Conservation (phyloP, 805 yeast genomes). For the Barnettozyma pratensis region DNA sequence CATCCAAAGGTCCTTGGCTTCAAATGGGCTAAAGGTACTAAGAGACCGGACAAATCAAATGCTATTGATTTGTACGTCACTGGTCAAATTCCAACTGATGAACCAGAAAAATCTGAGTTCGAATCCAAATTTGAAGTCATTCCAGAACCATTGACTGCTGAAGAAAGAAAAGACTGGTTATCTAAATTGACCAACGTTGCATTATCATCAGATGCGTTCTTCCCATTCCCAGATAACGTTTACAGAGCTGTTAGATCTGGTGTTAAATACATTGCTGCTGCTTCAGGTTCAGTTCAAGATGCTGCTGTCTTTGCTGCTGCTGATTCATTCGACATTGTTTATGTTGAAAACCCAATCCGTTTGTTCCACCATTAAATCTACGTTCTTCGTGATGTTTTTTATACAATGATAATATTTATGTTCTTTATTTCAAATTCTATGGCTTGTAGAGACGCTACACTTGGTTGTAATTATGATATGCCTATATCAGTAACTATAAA, state of each 20-base stretch:
- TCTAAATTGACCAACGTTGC: slow-evolving; percentile 79
- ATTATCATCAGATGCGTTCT: slow-evolving; percentile 95
- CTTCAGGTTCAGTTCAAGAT: slow-evolving; percentile 97
- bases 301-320: slow-evolving; percentile 95
- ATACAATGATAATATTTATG: not conserved
- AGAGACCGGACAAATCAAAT: slow-evolving; percentile 97
- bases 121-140: slow-evolving; percentile 79
- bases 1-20: slow-evolving; percentile 90
- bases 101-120: slow-evolving; percentile 91
- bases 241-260: slow-evolving; percentile 97
- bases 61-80: slow-evolving; percentile 95
- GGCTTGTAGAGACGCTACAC: not conserved
- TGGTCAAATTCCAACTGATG: slow-evolving; percentile 82
- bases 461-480: not conserved
- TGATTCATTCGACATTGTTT: slow-evolving; percentile 82
- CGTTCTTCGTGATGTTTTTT: not conserved
- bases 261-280: slow-evolving; percentile 93
- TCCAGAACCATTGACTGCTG: slow-evolving; percentile 77
- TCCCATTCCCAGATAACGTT: slow-evolving; percentile 99
- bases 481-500: slow-evolving; percentile 1
- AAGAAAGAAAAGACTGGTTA: slow-evolving; percentile 88
- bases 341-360: slow-evolving; percentile 95
- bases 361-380: slow-evolving; percentile 81
- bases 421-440: not conserved
- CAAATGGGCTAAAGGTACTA: slow-evolving; percentile 97